Base-by-base conservation (phyloP, 1,139 yeast species). In the Debaryomyces robertsiae region DNA sequence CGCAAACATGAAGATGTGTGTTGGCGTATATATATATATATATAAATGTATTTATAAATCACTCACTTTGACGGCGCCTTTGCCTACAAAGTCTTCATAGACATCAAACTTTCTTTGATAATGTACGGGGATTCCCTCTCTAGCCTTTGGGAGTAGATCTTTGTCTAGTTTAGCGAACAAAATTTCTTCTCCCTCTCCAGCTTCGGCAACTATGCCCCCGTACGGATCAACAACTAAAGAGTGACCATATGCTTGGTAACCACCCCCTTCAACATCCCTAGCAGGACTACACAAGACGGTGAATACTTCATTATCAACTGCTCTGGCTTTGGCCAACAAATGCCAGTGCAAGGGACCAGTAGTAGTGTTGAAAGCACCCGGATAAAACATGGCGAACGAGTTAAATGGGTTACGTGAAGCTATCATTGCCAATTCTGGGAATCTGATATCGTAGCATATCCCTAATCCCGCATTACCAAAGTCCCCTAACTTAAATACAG, bases 261-360 rank as follows among this genome's bases (percentile, higher is more conserved):
- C 69, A 3, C 95, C 95, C 31, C 77, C 76, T 55, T 86, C 95
- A 0, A 88, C 95, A 1, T 95, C 88, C 28, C 53, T 47, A 6
- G 56, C 53, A n/a, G 58, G 54, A 13, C 57, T 52, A 34, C 54
- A 53, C 82, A 89, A 79, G 6, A 90, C 69, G 4, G 88, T 93
- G 56, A 77, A 90, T 51, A 84, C 73, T 58, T 89, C 96, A 1
- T 90, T 79, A 54, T 88, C 95, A 14, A 89, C 73, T 1, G 96
- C 96, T 36, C 96, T 69, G 0, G 94, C 82, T 18, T 81, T 70
- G 2, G 88, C 95, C 41, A 90, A 65, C 2, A 77, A 61, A 42
- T 82, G 82, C 94, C 96, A 90, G 53, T 90, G 96, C 1, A 93
- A 91, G 38, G 78, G 79, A 1, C 96, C 96, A 0, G 96, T 90